These are phyloP conservation scores for Pichia phayaonensis DNA, from an alignment of 805 yeast species.

Conservation along the genomic window DNA sequence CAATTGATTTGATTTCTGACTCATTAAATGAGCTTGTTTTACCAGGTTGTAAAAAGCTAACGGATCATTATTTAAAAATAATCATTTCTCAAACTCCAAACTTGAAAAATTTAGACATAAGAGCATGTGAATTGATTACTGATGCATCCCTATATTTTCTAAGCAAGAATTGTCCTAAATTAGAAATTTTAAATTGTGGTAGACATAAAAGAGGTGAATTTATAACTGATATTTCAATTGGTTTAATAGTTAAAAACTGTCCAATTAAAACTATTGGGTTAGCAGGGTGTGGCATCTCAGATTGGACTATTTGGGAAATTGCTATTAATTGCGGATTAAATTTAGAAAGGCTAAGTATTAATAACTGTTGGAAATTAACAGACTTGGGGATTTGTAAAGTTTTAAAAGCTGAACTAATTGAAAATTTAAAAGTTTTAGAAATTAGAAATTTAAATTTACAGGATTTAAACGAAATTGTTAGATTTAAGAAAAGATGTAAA, in stretches of 20 bases:
- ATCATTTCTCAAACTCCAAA: conserved; percentile 51
- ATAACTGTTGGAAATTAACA: conserved; percentile 48
- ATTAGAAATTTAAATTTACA: conserved; percentile 57
- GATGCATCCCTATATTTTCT: conserved; percentile 71
- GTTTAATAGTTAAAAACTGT: conserved; percentile 50
- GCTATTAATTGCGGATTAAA: conserved; percentile 40
- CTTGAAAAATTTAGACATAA: conserved; percentile 59
- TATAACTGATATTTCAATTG: conserved; percentile 64
- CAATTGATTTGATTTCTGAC: conserved; percentile 35
- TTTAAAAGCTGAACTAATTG: conserved; percentile 40
- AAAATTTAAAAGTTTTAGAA: conserved; percentile 65
- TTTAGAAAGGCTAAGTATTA: conserved; percentile 63
- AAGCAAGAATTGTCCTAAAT: conserved; percentile 49
- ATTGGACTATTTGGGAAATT: conserved; percentile 73
- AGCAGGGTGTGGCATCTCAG: conserved; percentile 82
- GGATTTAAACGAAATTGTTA: conserved; percentile 56
- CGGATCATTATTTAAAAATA: conserved; percentile 48
- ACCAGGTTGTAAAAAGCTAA: conserved; percentile 63
- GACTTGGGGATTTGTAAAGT: conserved; percentile 27
- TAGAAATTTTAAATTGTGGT: conserved; percentile 67
- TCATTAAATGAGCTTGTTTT: conserved; percentile 43
- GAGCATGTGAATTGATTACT: conserved; percentile 76
- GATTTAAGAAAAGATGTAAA: conserved; percentile 50
- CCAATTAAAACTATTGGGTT: conserved; percentile 65
- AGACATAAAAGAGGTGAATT: conserved; percentile 61